A percentile compares a stretch with the other conserved stretches of the same genome.
Evolutionary conservation across 306 rosid genomes (phyloP).

Genomic region (Oxytropis ochrocephala): DNA sequence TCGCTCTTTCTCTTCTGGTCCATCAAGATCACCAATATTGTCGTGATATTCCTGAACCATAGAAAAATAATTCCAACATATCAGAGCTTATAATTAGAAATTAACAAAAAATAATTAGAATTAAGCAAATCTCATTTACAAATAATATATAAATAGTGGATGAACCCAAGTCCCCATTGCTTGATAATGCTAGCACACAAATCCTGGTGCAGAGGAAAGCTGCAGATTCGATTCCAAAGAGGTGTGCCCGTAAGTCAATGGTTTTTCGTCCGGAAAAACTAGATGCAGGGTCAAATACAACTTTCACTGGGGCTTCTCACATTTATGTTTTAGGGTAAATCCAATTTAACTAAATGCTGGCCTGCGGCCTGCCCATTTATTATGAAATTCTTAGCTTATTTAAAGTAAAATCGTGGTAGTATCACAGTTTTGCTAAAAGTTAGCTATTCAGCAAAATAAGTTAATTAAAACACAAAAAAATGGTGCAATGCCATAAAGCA

Average conservation of each 20-base stretch:
- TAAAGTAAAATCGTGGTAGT: not conserved
- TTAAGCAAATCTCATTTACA: not conserved
- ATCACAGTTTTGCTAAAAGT: not conserved
- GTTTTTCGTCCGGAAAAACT: not conserved
- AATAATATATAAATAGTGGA: too few relatives aligned
- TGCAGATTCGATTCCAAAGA: not conserved
- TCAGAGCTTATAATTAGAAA: too few relatives aligned
- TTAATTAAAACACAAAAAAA: not conserved
- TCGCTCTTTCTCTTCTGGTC: too few relatives aligned
- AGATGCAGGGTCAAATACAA: not conserved
- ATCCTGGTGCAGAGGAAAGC: not conserved
- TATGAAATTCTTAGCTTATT: not conserved
- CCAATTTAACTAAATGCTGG: too few relatives aligned
- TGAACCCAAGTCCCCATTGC: too few relatives aligned
- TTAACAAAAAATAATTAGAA: not conserved
- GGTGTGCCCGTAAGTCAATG: not conserved
- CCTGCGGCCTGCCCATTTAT: too few relatives aligned
- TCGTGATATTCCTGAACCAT: too few relatives aligned
- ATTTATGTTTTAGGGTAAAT: too few relatives aligned
- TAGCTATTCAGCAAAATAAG: not conserved
- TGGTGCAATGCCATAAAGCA: not conserved
- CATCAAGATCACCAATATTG: too few relatives aligned
- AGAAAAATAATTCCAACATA: too few relatives aligned
- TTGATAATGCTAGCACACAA: constrained; percentile 1
- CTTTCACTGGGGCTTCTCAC: not conserved